Base-by-base conservation (phyloP, 2,329 filamentous ascomycete genomes). In the Knufia petricola region DNA sequence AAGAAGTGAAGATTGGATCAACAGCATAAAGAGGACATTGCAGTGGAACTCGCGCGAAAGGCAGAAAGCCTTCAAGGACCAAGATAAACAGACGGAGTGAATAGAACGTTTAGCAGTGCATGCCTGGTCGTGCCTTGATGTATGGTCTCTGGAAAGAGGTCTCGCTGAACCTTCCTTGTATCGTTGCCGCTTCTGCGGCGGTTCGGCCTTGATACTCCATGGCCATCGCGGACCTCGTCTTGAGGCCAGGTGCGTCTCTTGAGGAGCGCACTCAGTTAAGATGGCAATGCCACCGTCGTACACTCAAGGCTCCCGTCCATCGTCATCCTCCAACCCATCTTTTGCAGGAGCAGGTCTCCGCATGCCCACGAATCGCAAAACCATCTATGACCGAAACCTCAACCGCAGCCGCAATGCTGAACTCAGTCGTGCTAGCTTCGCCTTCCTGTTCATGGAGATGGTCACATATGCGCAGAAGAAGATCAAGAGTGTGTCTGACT, bases 391-490 rank as follows among this genome's bases (percentile, higher is more conserved):
- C 73, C 80, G 92, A 48, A 88, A 94, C 53, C 75, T 96, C 53
- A 95, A 95, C 69, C 85, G 92, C 55, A 84, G 82, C 60, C 86
- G 87, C 65, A 87, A 85, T 59, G 79, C 85, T 50, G 90, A 96
- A 73, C 79, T 94, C 57, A 95, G 88, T 66, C 85, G 94, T 63
- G 81, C 92, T 9, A 88, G 87, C 68, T 96, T 98, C 69, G 90
- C 92, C 36, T 96, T 94, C 67, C 75, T 98, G 51, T 96, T 98
- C 65, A 83, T 84, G 52, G 90, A 95, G 72, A 95, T 96, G 85
- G 89, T 98, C 43, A 83, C 81, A 61, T 96, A 96, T 67, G 90
- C 92, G 58, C 92, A 96, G 66, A 78, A 82, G 61, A 77, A 86
- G 53, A 90, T 95, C 48, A 92, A 85, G 57, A 89, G 87, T 4